Conservation (phyloP, 2,329 filamentous ascomycete species). For the Penicillium sp. region DNA sequence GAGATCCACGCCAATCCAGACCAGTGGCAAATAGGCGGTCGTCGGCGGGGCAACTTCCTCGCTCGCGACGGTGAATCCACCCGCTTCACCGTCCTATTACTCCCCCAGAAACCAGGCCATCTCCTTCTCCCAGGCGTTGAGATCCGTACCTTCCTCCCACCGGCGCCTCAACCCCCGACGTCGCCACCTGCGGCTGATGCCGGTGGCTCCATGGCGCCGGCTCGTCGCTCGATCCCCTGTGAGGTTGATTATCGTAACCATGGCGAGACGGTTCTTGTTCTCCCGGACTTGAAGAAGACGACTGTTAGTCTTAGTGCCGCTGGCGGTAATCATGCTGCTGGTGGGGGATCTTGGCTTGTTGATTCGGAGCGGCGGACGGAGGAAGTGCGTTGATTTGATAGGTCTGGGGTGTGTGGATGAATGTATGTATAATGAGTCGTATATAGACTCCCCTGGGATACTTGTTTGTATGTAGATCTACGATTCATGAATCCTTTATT, state of each 20-base stretch:
- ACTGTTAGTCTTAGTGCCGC: conserved; percentile 71
- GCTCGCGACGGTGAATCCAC: conserved; percentile 46
- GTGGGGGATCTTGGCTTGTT: conserved; percentile 63
- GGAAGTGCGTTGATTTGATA: conserved; percentile 12
- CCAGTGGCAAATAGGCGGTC: conserved; percentile 80
- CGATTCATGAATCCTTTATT: conserved; percentile 16
- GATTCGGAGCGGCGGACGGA: conserved; percentile 53
- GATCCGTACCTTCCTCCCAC: conserved; percentile 61
- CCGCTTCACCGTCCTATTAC: conserved; percentile 67
- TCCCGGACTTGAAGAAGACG: conserved; percentile 67
- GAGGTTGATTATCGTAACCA: conserved; percentile 80
- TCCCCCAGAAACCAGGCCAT: conserved; percentile 75
- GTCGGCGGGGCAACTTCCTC: conserved; percentile 72
- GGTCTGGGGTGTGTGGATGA: not conserved
- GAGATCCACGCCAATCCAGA: conserved; percentile 73
- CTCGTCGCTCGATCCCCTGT: conserved; percentile 50
- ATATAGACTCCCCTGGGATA: not conserved
- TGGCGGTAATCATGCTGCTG: conserved; percentile 44
- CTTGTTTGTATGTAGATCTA: conserved; percentile 15
- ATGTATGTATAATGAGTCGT: not conserved
- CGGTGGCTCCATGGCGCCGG: conserved; percentile 12
- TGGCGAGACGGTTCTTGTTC: conserved; percentile 72
- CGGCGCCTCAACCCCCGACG: conserved; percentile 24
- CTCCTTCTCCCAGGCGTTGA: conserved; percentile 77
- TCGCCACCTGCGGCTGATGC: conserved; percentile 17